phyloP scores from a whole-genome alignment of 345 rosid genomes.

The Garcia nutans region DNA sequence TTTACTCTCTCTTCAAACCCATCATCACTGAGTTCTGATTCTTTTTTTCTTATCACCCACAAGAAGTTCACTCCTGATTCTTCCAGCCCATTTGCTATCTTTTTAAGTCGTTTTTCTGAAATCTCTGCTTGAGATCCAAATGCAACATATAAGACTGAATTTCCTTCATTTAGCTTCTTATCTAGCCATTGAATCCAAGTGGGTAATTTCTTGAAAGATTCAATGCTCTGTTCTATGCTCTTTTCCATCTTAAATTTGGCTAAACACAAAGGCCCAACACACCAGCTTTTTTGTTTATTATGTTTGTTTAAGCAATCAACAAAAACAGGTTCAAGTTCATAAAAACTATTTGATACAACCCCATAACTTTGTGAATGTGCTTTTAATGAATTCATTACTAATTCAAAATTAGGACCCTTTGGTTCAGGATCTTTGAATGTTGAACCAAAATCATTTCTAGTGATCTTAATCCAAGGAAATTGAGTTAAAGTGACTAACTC shows the following conservation, averaged over 20 bases:
- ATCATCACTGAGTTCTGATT: conserved; percentile 37
- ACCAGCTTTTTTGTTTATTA: conserved; percentile 27
- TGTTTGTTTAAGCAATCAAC: conserved; percentile 34
- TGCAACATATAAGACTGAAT: conserved; percentile 64
- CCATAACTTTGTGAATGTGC: conserved; percentile 42
- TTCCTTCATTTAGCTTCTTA: conserved; percentile 42
- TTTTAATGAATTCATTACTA: conserved; percentile 3
- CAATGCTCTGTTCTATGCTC: too few relatives aligned
- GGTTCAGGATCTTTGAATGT: conserved; percentile 1
- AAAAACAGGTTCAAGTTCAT: conserved; percentile 62
- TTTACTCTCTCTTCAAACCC: conserved; percentile 48
- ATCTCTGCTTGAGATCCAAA: conserved; percentile 81
- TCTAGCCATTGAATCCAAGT: conserved; percentile 68
- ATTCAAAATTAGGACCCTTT: conserved; percentile 8
- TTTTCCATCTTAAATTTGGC: neutral
- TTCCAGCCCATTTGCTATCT: conserved; percentile 56
- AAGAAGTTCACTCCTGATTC: conserved; percentile 55
- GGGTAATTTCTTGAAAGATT: conserved; percentile 23
- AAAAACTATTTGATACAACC: conserved; percentile 47
- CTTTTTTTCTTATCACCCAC: conserved; percentile 56
- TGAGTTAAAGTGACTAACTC: conserved; percentile 47
- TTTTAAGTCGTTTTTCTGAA: conserved; percentile 45
- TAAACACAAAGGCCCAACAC: conserved; percentile 61
- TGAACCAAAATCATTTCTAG: conserved; percentile 40
- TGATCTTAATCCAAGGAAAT: conserved; percentile 68